A percentile compares a stretch with the other conserved stretches of the same genome.
phyloP scores from a whole-genome alignment of 2,329 filamentous ascomycete species.

The Neoascochyta sp. region DNA sequence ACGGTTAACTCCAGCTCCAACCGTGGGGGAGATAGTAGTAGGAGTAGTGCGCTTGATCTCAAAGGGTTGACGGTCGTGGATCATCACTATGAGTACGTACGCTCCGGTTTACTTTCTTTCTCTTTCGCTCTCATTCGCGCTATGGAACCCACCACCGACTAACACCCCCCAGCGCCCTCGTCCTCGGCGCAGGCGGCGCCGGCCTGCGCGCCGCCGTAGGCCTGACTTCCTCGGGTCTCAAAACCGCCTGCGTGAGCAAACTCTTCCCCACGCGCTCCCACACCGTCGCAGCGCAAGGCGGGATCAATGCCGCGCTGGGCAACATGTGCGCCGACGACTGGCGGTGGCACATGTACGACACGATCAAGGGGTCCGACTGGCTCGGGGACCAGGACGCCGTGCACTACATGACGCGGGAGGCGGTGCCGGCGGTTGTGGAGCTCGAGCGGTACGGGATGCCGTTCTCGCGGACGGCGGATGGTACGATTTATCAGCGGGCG shows the following conservation, averaged over 20 bases:
- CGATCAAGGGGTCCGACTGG: slow-evolving; percentile 58
- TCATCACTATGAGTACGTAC: slow-evolving; percentile 34
- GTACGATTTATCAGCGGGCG: slow-evolving; percentile 49
- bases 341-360: slow-evolving; percentile 60
- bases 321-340: slow-evolving; percentile 57
- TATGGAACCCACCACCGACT: not conserved
- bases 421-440: slow-evolving; percentile 53
- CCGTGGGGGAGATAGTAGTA: too few relatives aligned
- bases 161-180: slow-evolving; percentile 36
- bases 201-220: slow-evolving; percentile 62
- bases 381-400: slow-evolving; percentile 59
- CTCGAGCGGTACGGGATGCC: slow-evolving; percentile 55
- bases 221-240: slow-evolving; percentile 60
- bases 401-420: slow-evolving; percentile 58
- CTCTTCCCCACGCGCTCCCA: slow-evolving; percentile 62
- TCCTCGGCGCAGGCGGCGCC: slow-evolving; percentile 56
- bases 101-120: too few relatives aligned
- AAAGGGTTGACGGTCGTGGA: slow-evolving; percentile 29
- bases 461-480: slow-evolving; percentile 48
- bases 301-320: slow-evolving; percentile 58
- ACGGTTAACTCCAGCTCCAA: too few relatives aligned
- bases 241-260: slow-evolving; percentile 63
- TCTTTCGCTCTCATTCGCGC: not conserved
- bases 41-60: too few relatives aligned
- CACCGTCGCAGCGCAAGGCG: slow-evolving; percentile 64